Percentiles rank a stretch among this genome's conserved stretches.
phyloP scores from a whole-genome alignment of 2,329 filamentous ascomycete species.

The Venturia effusa region DNA sequence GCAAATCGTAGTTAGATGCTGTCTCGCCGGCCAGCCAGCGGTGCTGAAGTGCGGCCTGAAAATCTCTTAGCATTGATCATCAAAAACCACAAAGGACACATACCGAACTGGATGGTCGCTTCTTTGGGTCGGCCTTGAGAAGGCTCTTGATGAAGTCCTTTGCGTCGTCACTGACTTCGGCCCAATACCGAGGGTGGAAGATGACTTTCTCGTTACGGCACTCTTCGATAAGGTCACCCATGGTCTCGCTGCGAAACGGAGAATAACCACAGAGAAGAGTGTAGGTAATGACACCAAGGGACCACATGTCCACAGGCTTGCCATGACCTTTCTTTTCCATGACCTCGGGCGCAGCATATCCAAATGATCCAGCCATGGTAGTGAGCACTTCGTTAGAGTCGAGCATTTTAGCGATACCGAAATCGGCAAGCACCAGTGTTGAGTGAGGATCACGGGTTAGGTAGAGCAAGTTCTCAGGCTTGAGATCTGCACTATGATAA shows the following conservation, averaged over 20 bases:
- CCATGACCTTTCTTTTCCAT: conserved; percentile 97
- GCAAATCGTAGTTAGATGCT: conserved; percentile 89
- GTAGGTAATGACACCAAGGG: conserved; percentile 95
- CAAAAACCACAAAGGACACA: neutral
- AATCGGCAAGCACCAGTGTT: conserved; percentile 86
- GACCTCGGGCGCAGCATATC: conserved; percentile 93
- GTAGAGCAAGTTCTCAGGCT: conserved; percentile 95
- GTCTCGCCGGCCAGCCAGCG: conserved; percentile 85
- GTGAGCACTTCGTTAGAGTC: conserved; percentile 85
- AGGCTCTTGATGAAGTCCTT: conserved; percentile 86
- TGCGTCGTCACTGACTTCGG: conserved; percentile 87
- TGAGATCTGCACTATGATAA: conserved; percentile 58
- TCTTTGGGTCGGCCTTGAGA: conserved; percentile 65
- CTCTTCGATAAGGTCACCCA: conserved; percentile 88
- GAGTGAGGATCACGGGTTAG: conserved; percentile 68
- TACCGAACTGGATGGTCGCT: conserved; percentile 69
- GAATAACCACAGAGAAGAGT: conserved; percentile 97
- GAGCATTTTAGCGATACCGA: conserved; percentile 97
- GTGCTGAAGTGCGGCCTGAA: conserved; percentile 65
- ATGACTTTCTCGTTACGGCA: conserved; percentile 74
- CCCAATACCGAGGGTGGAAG: conserved; percentile 98
- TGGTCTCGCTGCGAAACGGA: conserved; percentile 89
- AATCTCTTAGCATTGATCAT: conserved; percentile 10
- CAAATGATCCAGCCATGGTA: conserved; percentile 97
- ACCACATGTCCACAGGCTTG: conserved; percentile 99